phyloP scores from a whole-genome alignment of 257 asterid genomes.

The Misopates orontium region DNA sequence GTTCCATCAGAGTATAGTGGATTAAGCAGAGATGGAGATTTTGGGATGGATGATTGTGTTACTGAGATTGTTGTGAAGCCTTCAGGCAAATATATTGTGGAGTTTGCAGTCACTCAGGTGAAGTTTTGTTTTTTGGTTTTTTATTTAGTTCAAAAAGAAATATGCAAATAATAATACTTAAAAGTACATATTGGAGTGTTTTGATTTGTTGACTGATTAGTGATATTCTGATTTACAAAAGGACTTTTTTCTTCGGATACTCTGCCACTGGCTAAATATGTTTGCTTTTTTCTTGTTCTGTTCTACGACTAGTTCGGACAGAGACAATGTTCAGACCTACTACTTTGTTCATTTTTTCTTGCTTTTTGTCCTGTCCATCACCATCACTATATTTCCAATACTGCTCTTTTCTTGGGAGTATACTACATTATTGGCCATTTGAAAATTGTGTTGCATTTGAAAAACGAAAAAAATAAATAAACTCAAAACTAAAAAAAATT shows the following conservation, averaged over 20 bases:
- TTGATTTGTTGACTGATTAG: background rate
- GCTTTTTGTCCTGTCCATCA: conserved; percentile 9
- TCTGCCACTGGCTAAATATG: background rate
- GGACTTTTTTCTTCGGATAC: conserved; percentile 1
- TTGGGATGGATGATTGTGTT: conserved; percentile 25
- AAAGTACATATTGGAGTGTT: too few relatives aligned
- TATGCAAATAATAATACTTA: too few relatives aligned
- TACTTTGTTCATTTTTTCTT: too few relatives aligned
- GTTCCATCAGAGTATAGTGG: conserved; percentile 37
- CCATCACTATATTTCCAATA: background rate
- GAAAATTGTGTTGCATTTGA: too few relatives aligned
- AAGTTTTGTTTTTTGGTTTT: background rate
- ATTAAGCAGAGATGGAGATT: conserved; percentile 32
- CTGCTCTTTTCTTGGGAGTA: background rate
- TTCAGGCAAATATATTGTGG: conserved; percentile 36
- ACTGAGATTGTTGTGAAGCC: conserved; percentile 31
- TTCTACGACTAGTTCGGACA: background rate
- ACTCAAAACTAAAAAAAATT: too few relatives aligned
- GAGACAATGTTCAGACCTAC: conserved; percentile 24
- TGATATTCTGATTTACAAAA: background rate
- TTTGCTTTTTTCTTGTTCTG: conserved; percentile 1
- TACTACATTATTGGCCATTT: too few relatives aligned
- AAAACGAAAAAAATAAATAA: too few relatives aligned
- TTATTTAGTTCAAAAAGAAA: too few relatives aligned
- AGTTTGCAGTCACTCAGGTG: conserved; percentile 36